Conservation (phyloP, 2,329 filamentous ascomycete genomes). For the Microcera coccophila region DNA sequence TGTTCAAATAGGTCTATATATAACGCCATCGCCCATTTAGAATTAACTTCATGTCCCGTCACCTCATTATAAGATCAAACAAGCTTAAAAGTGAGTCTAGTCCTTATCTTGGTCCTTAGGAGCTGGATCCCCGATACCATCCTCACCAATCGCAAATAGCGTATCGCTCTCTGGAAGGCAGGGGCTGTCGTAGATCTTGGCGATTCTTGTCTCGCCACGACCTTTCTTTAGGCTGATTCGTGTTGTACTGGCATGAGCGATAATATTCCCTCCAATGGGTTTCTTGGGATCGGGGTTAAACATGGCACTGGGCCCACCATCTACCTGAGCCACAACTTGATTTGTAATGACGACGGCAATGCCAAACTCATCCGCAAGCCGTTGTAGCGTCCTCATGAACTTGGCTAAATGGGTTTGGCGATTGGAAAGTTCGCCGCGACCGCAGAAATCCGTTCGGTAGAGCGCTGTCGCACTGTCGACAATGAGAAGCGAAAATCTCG, state of each 20-base stretch:
- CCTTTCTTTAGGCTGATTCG: slow-evolving; percentile 94
- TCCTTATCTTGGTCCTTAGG: slow-evolving; percentile 90
- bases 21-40: slow-evolving; percentile 34
- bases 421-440: slow-evolving; percentile 93
- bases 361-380: slow-evolving; percentile 78
- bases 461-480: slow-evolving; percentile 95
- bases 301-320: slow-evolving; percentile 94
- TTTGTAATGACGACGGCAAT: slow-evolving; percentile 99
- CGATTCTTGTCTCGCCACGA: slow-evolving; percentile 88
- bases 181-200: slow-evolving; percentile 98
- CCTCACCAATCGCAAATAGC: slow-evolving; percentile 93
- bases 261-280: slow-evolving; percentile 97
- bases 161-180: slow-evolving; percentile 96
- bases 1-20: slow-evolving; percentile 8
- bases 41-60: slow-evolving; percentile 19
- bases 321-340: slow-evolving; percentile 96
- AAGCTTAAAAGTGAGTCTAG: slow-evolving; percentile 24
- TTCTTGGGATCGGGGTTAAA: slow-evolving; percentile 99
- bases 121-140: slow-evolving; percentile 91
- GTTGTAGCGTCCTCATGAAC: slow-evolving; percentile 80
- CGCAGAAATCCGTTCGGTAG: slow-evolving; percentile 93
- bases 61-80: slow-evolving; percentile 14
- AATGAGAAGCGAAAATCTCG: slow-evolving; percentile 89
- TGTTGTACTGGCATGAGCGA: slow-evolving; percentile 95
- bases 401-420: slow-evolving; percentile 85